Percentiles rank a stretch among this genome's conserved stretches.
These are phyloP conservation scores for Baudoinia panamericana DNA, from an alignment of 495 filamentous ascomycete genomes.

Conservation along the genomic window DNA sequence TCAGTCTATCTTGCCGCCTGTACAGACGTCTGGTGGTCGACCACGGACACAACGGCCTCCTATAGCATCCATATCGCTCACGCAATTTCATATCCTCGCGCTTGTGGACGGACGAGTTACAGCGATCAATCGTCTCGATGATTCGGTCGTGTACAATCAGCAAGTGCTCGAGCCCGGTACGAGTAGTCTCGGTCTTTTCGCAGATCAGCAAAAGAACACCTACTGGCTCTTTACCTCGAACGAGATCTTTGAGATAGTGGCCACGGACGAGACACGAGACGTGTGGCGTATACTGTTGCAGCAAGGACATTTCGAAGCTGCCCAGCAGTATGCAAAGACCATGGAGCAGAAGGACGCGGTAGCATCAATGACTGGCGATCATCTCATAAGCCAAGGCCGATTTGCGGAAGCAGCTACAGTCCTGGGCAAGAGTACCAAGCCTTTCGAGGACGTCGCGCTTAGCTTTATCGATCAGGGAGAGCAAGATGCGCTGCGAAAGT, in stretches of 20 bases:
- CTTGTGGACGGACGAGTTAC: conserved; percentile 71
- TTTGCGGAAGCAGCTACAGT: conserved; percentile 76
- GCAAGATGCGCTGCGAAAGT: conserved; percentile 82
- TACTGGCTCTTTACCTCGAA: conserved; percentile 88
- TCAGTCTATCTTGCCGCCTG: conserved; percentile 53
- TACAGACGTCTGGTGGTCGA: conserved; percentile 50
- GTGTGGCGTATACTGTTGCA: conserved; percentile 86
- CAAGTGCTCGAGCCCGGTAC: conserved; percentile 70
- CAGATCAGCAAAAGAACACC: conserved; percentile 84
- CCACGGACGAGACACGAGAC: conserved; percentile 79
- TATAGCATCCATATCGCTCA: conserved; percentile 68
- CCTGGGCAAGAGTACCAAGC: conserved; percentile 90
- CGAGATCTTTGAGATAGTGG: conserved; percentile 87
- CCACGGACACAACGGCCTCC: conserved; percentile 51
- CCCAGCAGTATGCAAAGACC: conserved; percentile 63
- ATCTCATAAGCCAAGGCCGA: conserved; percentile 62
- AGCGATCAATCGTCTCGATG: conserved; percentile 73
- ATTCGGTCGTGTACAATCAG: conserved; percentile 74
- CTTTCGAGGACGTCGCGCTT: conserved; percentile 86
- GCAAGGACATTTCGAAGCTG: conserved; percentile 73
- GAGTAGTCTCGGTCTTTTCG: conserved; percentile 61
- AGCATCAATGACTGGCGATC: conserved; percentile 78
- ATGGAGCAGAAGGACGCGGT: conserved; percentile 74
- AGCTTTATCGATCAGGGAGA: conserved; percentile 80
- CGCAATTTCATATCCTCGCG: conserved; percentile 84